Evolutionary conservation across 2,329 filamentous ascomycete species (phyloP), one percentile per base, ranked within the genome.

Genomic region (Alternaria burnsii): DNA sequence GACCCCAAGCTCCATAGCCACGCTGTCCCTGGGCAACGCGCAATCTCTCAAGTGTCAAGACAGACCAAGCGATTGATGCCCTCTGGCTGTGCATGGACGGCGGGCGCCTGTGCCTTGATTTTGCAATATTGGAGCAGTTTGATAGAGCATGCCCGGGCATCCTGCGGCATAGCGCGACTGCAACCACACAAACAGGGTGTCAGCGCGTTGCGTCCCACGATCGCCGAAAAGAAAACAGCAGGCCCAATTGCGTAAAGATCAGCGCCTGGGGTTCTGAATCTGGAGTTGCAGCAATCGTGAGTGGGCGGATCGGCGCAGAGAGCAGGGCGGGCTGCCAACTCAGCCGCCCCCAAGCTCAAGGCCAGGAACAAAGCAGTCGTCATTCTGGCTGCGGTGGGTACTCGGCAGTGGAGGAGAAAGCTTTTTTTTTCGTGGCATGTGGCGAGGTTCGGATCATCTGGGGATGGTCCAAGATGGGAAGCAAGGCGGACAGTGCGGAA

Each of bases 211-310:
- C 65, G 38, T 56, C 59, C 42, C 47, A 52, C 62, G 55, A 61
- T 61, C 64, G 62, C 44, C 58, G 18, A 62, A 63, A 61, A 54
- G 50, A 56, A 50, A 62, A 16, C 32, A 32, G 24, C 43, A 28
- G 3, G 16, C 59, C 58, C 26, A 57, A 67, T 65, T 30, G 53
- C 61, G 68, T 59, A 69, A 56, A 53, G 71, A 73, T 72, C 67
- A 55, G 26, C 63, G 24, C 18, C 55, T 50, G 63, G 69, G 69
- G 67, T 52, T 46, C 68, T 68, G 56, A 22, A 67, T 64, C 50
- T 43, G 63, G 65, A 60, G 46, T 50, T 52, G 24, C 53, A 58
- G 52, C 43, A 51, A 57, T 48, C 34, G 46, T 18, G 36, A 47
- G 63, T 36, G 36, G 46, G 58, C 36, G 28, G 53, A 59, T 57